Base-by-base conservation (phyloP, 805 yeast species). In the Starmerella khaoyaiensis region DNA sequence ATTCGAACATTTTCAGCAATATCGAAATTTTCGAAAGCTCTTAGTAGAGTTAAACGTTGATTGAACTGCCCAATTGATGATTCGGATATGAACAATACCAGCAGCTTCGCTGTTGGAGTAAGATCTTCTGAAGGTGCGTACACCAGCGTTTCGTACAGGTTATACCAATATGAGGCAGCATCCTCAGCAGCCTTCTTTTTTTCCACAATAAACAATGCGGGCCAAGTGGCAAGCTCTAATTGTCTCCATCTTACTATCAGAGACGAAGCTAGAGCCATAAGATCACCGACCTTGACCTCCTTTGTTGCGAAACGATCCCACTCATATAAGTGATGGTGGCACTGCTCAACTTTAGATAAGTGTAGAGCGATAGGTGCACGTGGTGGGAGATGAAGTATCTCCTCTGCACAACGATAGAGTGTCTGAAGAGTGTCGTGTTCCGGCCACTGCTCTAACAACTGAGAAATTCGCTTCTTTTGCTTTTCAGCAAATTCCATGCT, bases 301-400 rank as follows among this genome's bases (percentile, higher is more conserved):
- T 74, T 66, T 21, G 84, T 74, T 1, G 96, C 94, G 58, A 80
- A 84, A 46, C 81, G 79, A 55, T 90, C 90, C 96, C 98, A 90
- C 55, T 90, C 97, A 19, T 77, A 68, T 43, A 86, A 67, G 52
- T 71, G 76, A 0, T 83, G 79, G 52, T 80, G 81, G 21, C 87
- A 70, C 53, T 81, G 94, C 58, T 90, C 98, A 24, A 83, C 60
- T 57, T 86, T 86, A 35, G 77, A 79, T 29, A 93, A 63, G 39
- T 76, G 67, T 47, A 79, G 70, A 8, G 86, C 86, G 23, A 90
- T 59, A 0, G 98, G 90, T 0, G 80, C 72, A 21, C 64, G 61
- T 2, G 75, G 64, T 0, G 93, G 71, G 50, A 64, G 77, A 3
- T 58, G 57, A 39, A 79, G 56, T 41, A 79, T 70, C 53, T 86